Percentiles rank a stretch among this genome's conserved stretches.
Evolutionary conservation across 228 moss, liverwort and hornwort genomes (phyloP).

Genomic region (Sphagnum magellanicum): DNA sequence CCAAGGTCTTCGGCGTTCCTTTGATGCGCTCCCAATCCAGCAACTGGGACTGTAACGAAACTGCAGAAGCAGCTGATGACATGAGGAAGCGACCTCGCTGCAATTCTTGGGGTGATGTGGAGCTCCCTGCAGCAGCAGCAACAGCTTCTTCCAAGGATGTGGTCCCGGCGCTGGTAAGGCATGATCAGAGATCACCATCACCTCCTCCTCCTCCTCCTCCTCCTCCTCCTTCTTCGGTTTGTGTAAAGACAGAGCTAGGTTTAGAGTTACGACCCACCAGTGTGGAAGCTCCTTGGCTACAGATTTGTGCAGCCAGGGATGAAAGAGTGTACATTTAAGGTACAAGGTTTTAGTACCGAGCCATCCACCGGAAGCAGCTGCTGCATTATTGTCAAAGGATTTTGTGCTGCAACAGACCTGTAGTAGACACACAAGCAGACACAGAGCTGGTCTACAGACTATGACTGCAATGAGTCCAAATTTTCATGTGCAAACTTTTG

Average conservation of each 20-base stretch:
- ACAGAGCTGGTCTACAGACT: too few species aligned
- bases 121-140: neutral
- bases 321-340: conserved; percentile 58
- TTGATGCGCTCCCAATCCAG: neutral
- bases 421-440: too few species aligned
- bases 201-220: neutral
- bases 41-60: too few species aligned
- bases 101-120: neutral
- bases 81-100: neutral
- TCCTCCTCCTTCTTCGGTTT: conserved; percentile 38
- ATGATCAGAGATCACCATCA: neutral
- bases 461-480: too few species aligned
- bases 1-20: conserved; percentile 57
- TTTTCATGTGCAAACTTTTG: too few species aligned
- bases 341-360: too few species aligned
- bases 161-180: too few species aligned
- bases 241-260: conserved; percentile 31
- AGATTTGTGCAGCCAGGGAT: conserved; percentile 45
- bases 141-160: neutral
- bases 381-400: too few species aligned
- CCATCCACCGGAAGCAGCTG: too few species aligned
- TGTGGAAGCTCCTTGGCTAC: conserved; percentile 39
- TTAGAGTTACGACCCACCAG: conserved; percentile 29
- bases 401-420: too few species aligned
- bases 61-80: too few species aligned